Base-by-base conservation (phyloP, 495 filamentous ascomycete genomes). In the Tuber brumale region DNA sequence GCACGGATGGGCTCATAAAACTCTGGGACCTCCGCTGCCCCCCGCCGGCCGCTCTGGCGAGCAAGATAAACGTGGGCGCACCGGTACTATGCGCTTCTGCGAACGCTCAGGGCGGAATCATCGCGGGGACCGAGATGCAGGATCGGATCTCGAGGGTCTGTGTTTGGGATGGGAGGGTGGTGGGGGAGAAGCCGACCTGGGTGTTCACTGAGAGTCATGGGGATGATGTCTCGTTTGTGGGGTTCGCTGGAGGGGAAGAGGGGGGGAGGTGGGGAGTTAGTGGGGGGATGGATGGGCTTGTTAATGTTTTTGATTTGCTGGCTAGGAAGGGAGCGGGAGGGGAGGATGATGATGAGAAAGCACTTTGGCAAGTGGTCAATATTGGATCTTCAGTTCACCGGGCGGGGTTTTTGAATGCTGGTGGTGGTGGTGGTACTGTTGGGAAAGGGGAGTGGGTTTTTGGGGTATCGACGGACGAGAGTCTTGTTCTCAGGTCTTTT, bases 261-360 rank as follows among this genome's bases (percentile, higher is more conserved):
- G 57, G 3, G 27, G n/a, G n/a, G 10, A 61, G 57, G n/a, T 61
- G 57, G 57, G 37, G 90, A 92, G 88, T 87, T 96, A 94, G 93
- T 44, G 94, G 93, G 76, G 94, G 92, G 72, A 97, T 94, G n/a
- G 95, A 99, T 85, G 92, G 92, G 21, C 88, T 97, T 0, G 88
- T 97, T 74, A 97, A 94, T 81, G 85, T 97, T 70, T 96, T 92
- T 85, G 90, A 97, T 83, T 70, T 83, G 12, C 51, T 69, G 3
- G 57, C 51, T 16, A 71, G 74, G 3, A 69, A 77, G 51, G 66
- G 73, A 0, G 90, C 88, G 12, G 86, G 51, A 12, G 86, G 85
- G 31, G 88, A 93, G 51, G 82, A 88, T 39, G 93, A 94, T 80
- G 93, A 96, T 82, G 94, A 97, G 82, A 93, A 97, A 35, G 92